Base-by-base conservation (phyloP, 345 rosid genomes). In the Aquilaria sinensis region DNA sequence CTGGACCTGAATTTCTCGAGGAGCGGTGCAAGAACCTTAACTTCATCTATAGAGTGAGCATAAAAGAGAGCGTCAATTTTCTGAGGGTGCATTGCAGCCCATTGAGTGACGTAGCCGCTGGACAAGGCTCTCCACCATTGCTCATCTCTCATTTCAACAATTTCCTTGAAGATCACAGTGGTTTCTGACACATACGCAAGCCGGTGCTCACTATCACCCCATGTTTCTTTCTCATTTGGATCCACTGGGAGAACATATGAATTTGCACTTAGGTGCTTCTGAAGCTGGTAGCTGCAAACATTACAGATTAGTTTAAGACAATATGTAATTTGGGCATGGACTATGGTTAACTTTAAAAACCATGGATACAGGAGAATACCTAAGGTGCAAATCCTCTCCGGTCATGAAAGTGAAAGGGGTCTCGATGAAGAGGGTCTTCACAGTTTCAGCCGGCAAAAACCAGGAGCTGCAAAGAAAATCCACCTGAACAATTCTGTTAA, bases 181-280 rank as follows among this genome's bases (percentile, higher is more conserved):
- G 99, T 94, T 70, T 94, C 99, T 0, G 99, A 86, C 4, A 90
- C 93, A 55, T 90, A 94, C 10, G 99, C 99, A 45, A 94, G 88
- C 51, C 99, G 80, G 53, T 94, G 99, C 61, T 94, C 99, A 62
- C 99, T 90, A 62, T 94, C 99, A 47, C 97, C 99, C 97, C 99
- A 90, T 6, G 99, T 90, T 72, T 90, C 96, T 65, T 77, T 88
- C 75, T 94, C 93, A 1, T 77, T 79, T 3, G 89, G 93, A 56
- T 94, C 96, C 8, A 88, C 96, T 1, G 99, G 99, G 29, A 94
- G 93, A 15, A 94, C 99, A 67, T 80, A 90, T 1, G 99, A 94
- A 31, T 87, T 85, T 2, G 97, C 97, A 43, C 82, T 80, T 66
- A 96, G 83, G 74, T 94, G 90, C 71, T 94, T 94, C 61, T 94